Percentiles rank a stretch among this genome's conserved stretches.
These are phyloP conservation scores for Helotiales sp. DNA, from an alignment of 2,329 filamentous ascomycete species.

Conservation along the genomic window DNA sequence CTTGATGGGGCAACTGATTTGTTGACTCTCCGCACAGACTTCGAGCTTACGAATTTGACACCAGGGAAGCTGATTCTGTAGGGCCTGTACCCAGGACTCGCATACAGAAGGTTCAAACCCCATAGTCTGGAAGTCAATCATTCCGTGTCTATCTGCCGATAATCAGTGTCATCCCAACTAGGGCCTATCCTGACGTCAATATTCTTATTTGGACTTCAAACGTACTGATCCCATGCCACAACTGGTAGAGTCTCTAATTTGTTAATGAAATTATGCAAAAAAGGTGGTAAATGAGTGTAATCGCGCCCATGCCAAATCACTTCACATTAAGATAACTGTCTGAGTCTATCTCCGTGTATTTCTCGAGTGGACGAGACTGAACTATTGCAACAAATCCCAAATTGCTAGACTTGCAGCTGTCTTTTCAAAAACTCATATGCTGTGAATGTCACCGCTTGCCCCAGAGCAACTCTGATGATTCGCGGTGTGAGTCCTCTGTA, in stretches of 20 bases:
- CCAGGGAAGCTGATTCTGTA: not conserved
- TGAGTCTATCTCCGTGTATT: too few relatives aligned
- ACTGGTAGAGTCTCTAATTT: too few relatives aligned
- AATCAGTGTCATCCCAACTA: not conserved
- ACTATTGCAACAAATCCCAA: too few relatives aligned
- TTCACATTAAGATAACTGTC: too few relatives aligned
- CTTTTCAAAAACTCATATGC: not conserved
- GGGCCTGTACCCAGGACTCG: not conserved
- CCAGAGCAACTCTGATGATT: not conserved
- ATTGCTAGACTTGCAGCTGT: not conserved
- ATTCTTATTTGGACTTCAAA: too few relatives aligned
- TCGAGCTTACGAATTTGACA: not conserved
- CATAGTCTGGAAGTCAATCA: not conserved
- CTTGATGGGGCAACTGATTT: not conserved
- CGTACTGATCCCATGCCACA: too few relatives aligned
- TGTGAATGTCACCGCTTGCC: not conserved
- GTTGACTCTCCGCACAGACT: not conserved
- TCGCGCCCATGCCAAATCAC: too few relatives aligned
- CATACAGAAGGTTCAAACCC: not conserved
- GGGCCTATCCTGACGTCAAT: not conserved
- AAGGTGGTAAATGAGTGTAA: too few relatives aligned
- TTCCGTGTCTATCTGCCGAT: not conserved
- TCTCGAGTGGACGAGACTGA: too few relatives aligned
- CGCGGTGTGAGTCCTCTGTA: not conserved
- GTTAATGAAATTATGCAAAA: too few relatives aligned